These are phyloP conservation scores for Tausonia pullulans DNA, from an alignment of 1,284 basidiomycete genomes.

Conservation along the genomic window DNA sequence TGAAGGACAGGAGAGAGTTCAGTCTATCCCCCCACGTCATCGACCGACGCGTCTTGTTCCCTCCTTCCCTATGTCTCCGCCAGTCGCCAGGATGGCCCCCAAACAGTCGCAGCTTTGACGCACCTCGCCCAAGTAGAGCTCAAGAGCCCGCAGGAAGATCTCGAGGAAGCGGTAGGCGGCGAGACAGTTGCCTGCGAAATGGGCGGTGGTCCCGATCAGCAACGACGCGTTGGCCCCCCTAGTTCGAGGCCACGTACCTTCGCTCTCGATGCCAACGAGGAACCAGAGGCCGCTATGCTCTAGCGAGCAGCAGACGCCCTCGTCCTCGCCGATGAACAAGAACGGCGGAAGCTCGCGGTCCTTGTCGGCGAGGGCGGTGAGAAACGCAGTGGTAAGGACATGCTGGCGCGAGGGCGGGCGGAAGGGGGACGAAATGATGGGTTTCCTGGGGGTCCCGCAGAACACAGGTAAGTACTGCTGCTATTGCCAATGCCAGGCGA, in stretches of 20 bases:
- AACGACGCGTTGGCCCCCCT: not conserved
- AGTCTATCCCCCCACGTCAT: not conserved
- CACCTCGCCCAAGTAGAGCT: conserved; percentile 72
- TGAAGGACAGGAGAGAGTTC: not conserved
- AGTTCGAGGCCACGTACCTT: conserved; percentile 23
- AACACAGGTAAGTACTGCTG: too few relatives aligned
- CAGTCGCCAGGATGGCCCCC: not conserved
- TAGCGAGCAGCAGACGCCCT: conserved; percentile 44
- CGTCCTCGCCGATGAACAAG: conserved; percentile 22
- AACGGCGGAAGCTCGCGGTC: conserved; percentile 2
- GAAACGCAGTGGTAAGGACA: conserved; percentile 70
- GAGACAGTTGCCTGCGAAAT: conserved; percentile 62
- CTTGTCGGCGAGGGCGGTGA: conserved; percentile 29
- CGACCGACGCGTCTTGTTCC: not conserved
- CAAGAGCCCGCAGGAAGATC: conserved; percentile 68
- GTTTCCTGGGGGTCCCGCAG: conserved; percentile 43
- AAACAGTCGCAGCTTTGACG: not conserved
- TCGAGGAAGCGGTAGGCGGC: conserved; percentile 81
- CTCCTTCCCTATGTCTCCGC: not conserved
- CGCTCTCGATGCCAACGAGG: conserved; percentile 50
- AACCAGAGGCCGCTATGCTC: conserved; percentile 48
- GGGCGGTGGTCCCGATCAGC: not conserved
- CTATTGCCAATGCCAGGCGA: not conserved
- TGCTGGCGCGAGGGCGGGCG: conserved; percentile 68
- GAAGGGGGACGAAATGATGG: conserved; percentile 86